Evolutionary conservation across 2,329 filamentous ascomycete genomes (phyloP).

Genomic region (Fusarium hainanense): DNA sequence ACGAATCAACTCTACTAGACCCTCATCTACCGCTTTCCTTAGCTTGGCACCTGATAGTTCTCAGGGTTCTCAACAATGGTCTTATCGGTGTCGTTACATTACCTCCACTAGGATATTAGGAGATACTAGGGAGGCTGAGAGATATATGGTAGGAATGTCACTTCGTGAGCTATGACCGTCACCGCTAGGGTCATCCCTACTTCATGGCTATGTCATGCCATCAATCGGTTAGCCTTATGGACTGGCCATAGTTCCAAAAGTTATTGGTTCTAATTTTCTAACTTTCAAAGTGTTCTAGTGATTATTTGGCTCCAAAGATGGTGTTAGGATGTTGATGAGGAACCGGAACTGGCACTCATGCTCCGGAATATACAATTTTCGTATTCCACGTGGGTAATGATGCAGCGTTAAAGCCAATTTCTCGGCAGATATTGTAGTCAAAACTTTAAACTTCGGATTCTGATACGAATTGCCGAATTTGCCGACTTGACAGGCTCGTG

Average conservation of each 20-base stretch:
- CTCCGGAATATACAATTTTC: background rate
- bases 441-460: background rate
- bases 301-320: too few relatives aligned
- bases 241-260: too few relatives aligned
- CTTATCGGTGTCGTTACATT: background rate
- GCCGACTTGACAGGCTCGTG: background rate
- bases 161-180: background rate
- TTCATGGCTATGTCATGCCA: background rate
- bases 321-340: too few relatives aligned
- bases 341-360: too few relatives aligned
- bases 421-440: background rate
- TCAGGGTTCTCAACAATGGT: background rate
- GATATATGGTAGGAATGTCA: background rate
- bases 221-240: background rate
- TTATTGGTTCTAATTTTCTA: too few relatives aligned
- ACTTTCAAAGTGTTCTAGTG: too few relatives aligned
- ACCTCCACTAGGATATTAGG: too few relatives aligned
- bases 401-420: background rate
- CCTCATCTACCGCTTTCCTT: background rate
- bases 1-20: background rate
- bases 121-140: background rate
- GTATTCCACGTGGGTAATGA: background rate
- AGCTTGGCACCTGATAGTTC: background rate
- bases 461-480: background rate
- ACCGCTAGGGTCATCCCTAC: background rate